These are phyloP conservation scores for Pinguiococcus pyrenoidosus DNA, from an alignment of 108 stramenopile genomes.

Conservation along the genomic window DNA sequence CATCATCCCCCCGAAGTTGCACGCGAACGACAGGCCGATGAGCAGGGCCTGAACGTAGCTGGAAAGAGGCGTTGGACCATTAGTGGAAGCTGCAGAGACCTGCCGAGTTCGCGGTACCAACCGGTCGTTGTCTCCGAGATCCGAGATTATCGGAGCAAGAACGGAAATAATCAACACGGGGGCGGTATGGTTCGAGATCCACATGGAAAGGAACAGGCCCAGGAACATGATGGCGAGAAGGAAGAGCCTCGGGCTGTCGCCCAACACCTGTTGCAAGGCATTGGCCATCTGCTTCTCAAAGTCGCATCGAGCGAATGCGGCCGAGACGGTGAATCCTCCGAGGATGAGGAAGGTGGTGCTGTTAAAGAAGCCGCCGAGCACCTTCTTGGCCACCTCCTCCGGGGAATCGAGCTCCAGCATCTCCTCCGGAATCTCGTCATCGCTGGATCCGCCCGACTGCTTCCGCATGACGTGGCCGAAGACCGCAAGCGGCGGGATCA, in stretches of 20 bases:
- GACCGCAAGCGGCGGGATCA: slow-evolving; percentile 27
- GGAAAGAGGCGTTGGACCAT: not conserved
- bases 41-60: slow-evolving; percentile 21
- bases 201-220: slow-evolving; percentile 29
- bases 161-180: slow-evolving; percentile 36
- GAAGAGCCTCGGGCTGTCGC: slow-evolving; percentile 22
- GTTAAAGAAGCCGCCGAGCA: slow-evolving; percentile 26
- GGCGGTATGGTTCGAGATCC: slow-evolving; percentile 38
- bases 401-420: not conserved
- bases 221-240: slow-evolving; percentile 36
- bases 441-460: not conserved
- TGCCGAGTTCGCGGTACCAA: not conserved
- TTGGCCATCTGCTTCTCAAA: slow-evolving; percentile 27
- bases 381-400: slow-evolving; percentile 13
- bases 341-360: slow-evolving; percentile 36
- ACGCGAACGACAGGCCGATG: slow-evolving; percentile 36
- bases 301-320: slow-evolving; percentile 27
- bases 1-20: slow-evolving; percentile 39
- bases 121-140: not conserved
- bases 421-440: not conserved
- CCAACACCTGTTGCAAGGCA: slow-evolving; percentile 18
- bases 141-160: slow-evolving; percentile 20
- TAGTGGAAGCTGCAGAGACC: not conserved
- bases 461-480: slow-evolving; percentile 15
- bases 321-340: slow-evolving; percentile 31